Evolutionary conservation across 2,329 filamentous ascomycete species (phyloP).

Genomic region (Xylaria sp.): DNA sequence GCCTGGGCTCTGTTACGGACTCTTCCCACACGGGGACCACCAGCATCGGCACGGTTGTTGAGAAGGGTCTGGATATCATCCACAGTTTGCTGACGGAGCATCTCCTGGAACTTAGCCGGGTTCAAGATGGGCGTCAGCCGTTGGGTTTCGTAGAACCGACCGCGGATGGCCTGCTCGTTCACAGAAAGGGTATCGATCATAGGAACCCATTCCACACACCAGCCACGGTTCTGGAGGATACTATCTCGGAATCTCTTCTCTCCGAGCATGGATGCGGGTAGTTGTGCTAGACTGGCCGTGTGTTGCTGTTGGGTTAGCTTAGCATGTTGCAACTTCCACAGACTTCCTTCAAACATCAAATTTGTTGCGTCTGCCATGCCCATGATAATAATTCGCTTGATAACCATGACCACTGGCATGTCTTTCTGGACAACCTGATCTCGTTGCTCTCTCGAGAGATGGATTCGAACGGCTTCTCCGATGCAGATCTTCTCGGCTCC

Average conservation of each 20-base stretch:
- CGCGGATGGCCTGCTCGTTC: constrained; percentile 42
- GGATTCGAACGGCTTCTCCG: constrained; percentile 45
- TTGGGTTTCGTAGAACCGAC: constrained; percentile 55
- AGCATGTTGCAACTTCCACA: constrained; percentile 27
- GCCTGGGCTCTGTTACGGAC: constrained; percentile 17
- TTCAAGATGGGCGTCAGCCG: constrained; percentile 48
- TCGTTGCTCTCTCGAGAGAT: constrained; percentile 12
- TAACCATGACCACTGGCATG: constrained; percentile 17
- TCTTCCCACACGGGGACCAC: constrained; percentile 24
- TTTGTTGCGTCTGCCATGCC: constrained; percentile 2
- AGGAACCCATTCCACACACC: constrained; percentile 32
- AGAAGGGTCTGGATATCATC: constrained; percentile 44
- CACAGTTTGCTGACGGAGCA: constrained; percentile 36
- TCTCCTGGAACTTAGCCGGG: constrained; percentile 35
- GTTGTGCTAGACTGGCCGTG: constrained; percentile 3
- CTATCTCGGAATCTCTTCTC: constrained; percentile 31
- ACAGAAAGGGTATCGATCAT: constrained; percentile 27
- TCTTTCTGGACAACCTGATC: constrained; percentile 9
- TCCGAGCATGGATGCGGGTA: constrained; percentile 25
- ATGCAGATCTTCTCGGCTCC: constrained; percentile 46
- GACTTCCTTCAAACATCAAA: constrained; percentile 27
- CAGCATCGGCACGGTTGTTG: constrained; percentile 48
- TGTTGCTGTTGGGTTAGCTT: constrained; percentile 9
- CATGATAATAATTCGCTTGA: constrained; percentile 10
- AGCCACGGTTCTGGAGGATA: constrained; percentile 22